These are phyloP conservation scores for Coniella lustricola DNA, from an alignment of 2,329 filamentous ascomycete species.

Conservation along the genomic window DNA sequence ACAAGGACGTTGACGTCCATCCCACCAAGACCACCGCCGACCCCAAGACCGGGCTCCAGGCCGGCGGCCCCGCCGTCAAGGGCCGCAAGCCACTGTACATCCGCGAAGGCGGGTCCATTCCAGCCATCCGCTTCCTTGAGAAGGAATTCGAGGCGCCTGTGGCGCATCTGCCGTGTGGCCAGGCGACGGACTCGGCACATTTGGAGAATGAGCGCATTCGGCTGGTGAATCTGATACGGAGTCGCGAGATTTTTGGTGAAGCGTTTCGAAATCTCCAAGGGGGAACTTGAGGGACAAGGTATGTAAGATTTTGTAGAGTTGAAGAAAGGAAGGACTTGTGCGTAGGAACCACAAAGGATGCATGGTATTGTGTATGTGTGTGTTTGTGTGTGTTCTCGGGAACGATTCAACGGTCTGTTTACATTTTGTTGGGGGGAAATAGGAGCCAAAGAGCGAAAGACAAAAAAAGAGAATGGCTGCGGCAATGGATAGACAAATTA, in stretches of 20 bases:
- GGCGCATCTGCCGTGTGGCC: slow-evolving; percentile 87
- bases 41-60: not conserved
- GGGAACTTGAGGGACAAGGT: no score
- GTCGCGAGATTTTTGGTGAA: slow-evolving; percentile 80
- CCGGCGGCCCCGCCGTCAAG: slow-evolving; percentile 24
- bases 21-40: not conserved
- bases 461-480: no score
- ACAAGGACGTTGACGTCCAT: not conserved
- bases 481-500: no score
- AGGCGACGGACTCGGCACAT: slow-evolving; percentile 90
- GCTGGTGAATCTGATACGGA: slow-evolving; percentile 81
- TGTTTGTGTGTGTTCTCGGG: no score
- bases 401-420: no score
- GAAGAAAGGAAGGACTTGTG: no score
- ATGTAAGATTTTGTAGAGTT: no score
- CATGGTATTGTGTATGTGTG: no score
- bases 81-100: slow-evolving; percentile 75
- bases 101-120: slow-evolving; percentile 90
- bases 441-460: no score
- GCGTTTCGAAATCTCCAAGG: slow-evolving; percentile 69
- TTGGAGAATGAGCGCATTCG: slow-evolving; percentile 91
- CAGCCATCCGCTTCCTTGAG: slow-evolving; percentile 86
- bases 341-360: not conserved
- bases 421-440: no score
- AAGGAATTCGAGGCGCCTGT: slow-evolving; percentile 90